Percentiles rank a stretch among this genome's conserved stretches.
Conservation (phyloP, 306 rosid species). For the Rosa multiflora region DNA sequence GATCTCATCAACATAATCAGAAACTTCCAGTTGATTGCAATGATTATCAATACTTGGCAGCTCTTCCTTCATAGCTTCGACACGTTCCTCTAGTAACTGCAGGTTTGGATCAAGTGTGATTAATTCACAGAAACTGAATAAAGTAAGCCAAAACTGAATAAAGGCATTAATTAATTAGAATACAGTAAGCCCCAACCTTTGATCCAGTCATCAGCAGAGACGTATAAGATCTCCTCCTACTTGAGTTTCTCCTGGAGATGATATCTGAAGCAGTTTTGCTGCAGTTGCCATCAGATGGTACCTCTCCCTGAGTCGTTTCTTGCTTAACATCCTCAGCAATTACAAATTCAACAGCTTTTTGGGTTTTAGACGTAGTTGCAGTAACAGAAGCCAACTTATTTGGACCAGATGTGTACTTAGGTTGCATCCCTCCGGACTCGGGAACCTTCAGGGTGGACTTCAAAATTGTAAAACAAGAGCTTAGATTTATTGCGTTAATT, state of each 20-base stretch:
- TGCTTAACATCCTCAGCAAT: constrained; percentile 38
- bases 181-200: constrained; percentile 51
- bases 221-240: constrained; percentile 76
- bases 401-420: constrained; percentile 34
- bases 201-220: constrained; percentile 59
- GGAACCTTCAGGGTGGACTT: constrained; percentile 46
- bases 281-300: constrained; percentile 40
- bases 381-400: constrained; percentile 38
- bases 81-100: constrained; percentile 65
- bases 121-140: constrained; percentile 12
- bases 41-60: constrained; percentile 73
- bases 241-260: constrained; percentile 43
- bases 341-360: constrained; percentile 32
- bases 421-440: constrained; percentile 36
- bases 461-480: constrained; percentile 25
- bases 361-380: constrained; percentile 45
- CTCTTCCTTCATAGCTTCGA: constrained; percentile 38
- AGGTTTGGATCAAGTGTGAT: constrained; percentile 27
- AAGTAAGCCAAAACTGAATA: not conserved
- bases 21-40: constrained; percentile 80
- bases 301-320: constrained; percentile 36
- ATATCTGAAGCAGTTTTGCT: constrained; percentile 35
- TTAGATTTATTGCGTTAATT: not conserved
- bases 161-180: constrained; percentile 13
- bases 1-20: constrained; percentile 81